Evolutionary conservation across 495 filamentous ascomycete species (phyloP), one percentile per base, ranked within the genome.

Genomic region (Hyaloscypha finlandica): DNA sequence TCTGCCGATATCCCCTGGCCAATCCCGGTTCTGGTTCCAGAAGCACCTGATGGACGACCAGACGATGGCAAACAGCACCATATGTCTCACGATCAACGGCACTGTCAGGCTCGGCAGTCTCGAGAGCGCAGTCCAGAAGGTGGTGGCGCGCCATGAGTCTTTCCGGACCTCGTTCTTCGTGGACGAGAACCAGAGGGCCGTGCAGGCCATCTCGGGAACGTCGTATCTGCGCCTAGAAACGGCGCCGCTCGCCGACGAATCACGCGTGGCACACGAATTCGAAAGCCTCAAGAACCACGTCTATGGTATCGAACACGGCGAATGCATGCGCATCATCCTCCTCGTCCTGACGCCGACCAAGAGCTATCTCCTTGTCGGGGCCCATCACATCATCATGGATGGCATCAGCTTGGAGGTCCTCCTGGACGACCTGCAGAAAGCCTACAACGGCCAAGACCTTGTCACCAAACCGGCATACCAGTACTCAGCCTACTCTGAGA

Each of bases 11-110:
- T 79, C 78, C 3, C 76, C 76, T 35, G 76, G 65, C 4, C 81
- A 85, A 63, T 79, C 78, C 0, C 73, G 82, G 1, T 79, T 86
- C 64, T 85, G 82, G 81, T 85, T 85, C 65, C 55, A 80, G 9
- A 57, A 57, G 0, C 70, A 68, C 2, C 64, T 76, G 0, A 33
- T 82, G 4, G 65, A 78, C 19, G 53, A 56, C 19, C 14, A 35
- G 9, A 59, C 9, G 6, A 35, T 4, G 6, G 8, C 69, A 72
- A 14, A 59, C 39, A 22, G 5, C 53, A 29, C 20, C 20, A 56
- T 56, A 8, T 22, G n/a, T 5, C 6, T 56, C 20, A 4, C 1
- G 16, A 14, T 73, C 19, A 30, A 11, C 16, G 71, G 71, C 25
- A 6, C n/a, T 16, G 0, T 73, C 3, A 31, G 20, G 2, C 29